These are phyloP conservation scores for Pugionium cornutum DNA, from an alignment of 345 rosid species.

Conservation along the genomic window DNA sequence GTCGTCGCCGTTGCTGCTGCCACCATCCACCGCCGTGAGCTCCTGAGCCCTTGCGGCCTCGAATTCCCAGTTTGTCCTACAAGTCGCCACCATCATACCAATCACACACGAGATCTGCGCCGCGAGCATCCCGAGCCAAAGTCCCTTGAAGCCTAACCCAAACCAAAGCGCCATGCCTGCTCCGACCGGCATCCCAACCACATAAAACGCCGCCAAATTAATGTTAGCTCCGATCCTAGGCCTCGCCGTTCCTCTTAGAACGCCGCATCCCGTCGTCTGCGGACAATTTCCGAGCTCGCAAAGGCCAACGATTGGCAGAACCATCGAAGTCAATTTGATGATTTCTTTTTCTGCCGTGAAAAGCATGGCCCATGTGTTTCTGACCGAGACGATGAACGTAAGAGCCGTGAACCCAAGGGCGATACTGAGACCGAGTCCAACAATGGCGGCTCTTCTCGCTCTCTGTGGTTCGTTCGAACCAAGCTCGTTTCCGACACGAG, in stretches of 20 bases:
- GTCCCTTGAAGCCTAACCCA: conserved; percentile 35
- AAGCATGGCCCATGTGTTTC: conserved; percentile 33
- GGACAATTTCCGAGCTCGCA: conserved; percentile 42
- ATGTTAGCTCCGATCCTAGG: conserved; percentile 33
- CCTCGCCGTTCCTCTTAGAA: conserved; percentile 35
- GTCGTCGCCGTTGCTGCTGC: background rate
- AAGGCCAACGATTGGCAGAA: conserved; percentile 31
- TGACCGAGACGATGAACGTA: conserved; percentile 23
- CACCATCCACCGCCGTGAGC: conserved; percentile 28
- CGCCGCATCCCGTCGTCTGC: conserved; percentile 36
- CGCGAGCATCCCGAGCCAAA: conserved; percentile 41
- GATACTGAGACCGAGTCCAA: conserved; percentile 39
- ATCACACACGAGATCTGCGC: conserved; percentile 34
- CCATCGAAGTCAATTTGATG: conserved; percentile 25
- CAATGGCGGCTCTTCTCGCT: conserved; percentile 35
- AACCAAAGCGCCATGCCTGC: conserved; percentile 19
- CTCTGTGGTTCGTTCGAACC: conserved; percentile 29
- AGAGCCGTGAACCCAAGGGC: conserved; percentile 33
- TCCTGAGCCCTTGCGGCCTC: conserved; percentile 34
- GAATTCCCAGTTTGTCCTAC: conserved; percentile 30
- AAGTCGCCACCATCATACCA: conserved; percentile 34
- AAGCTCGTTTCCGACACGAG: conserved; percentile 35
- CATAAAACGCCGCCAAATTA: conserved; percentile 30
- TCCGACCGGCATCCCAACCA: conserved; percentile 35
- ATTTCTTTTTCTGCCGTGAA: conserved; percentile 27